A percentile compares a stretch with the other conserved stretches of the same genome.
Evolutionary conservation across 805 yeast species (phyloP).

Genomic region (Starmerella potacharoeniae): DNA sequence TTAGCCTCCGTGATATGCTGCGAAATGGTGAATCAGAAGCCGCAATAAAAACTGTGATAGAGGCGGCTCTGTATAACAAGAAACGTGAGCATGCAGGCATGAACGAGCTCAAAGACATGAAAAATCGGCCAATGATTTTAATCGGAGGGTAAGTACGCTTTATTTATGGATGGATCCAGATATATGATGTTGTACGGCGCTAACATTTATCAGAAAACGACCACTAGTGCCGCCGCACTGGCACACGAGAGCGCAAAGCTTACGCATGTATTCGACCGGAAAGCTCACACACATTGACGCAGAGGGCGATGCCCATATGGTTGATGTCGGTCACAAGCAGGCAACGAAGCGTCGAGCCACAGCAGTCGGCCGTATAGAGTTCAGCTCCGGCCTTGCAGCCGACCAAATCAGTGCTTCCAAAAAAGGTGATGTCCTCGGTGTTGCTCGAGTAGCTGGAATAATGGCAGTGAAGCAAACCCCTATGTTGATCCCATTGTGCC

Average conservation of each 20-base stretch:
- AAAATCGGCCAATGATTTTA: conserved; percentile 46
- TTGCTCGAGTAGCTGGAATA: conserved; percentile 41
- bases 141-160: conserved; percentile 38
- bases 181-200: background rate
- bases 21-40: conserved; percentile 31
- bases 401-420: conserved; percentile 32
- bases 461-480: conserved; percentile 42
- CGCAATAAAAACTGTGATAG: conserved; percentile 34
- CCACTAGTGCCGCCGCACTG: background rate
- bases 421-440: conserved; percentile 43
- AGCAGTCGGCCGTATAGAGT: conserved; percentile 36
- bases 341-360: conserved; percentile 35
- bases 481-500: conserved; percentile 41
- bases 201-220: background rate
- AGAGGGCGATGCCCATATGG: conserved; percentile 39
- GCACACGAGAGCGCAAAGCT: too few relatives aligned
- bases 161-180: background rate
- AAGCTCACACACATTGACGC: conserved; percentile 33
- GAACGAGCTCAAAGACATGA: conserved; percentile 36
- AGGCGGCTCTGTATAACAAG: conserved; percentile 37
- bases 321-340: conserved; percentile 35
- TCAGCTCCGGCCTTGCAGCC: conserved; percentile 30
- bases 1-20: conserved; percentile 37
- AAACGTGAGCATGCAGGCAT: conserved; percentile 44
- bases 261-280: background rate